Evolutionary conservation across 2,329 filamentous ascomycete species (phyloP).

Genomic region (Diaporthe velutina): DNA sequence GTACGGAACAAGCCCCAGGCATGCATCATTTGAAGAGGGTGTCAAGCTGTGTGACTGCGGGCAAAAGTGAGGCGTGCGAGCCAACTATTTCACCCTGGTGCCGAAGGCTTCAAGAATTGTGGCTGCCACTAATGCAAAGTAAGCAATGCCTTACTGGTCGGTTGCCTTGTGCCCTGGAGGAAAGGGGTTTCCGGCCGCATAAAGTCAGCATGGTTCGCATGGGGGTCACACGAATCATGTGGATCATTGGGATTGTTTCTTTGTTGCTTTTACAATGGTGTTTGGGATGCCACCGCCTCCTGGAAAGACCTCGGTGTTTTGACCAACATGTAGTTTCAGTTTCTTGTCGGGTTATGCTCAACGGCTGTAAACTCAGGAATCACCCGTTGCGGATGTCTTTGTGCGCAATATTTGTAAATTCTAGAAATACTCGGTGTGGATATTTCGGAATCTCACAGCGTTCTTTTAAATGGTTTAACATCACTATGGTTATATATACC

Average conservation of each 20-base stretch:
- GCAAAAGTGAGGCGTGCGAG: conserved; percentile 12
- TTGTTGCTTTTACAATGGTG: background rate
- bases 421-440: too few species aligned
- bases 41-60: background rate
- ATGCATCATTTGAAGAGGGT: background rate
- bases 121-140: conserved; percentile 26
- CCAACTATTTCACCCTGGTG: background rate
- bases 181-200: background rate
- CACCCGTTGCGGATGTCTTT: too few species aligned
- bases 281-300: background rate
- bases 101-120: background rate
- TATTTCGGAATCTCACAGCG: too few species aligned
- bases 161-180: background rate
- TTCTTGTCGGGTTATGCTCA: background rate
- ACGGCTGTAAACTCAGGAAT: background rate
- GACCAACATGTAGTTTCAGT: background rate
- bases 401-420: too few species aligned
- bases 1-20: background rate
- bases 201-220: background rate
- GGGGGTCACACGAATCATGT: too few species aligned
- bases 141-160: conserved; percentile 10
- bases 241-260: rapidly evolving
- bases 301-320: background rate
- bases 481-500: too few species aligned
- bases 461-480: too few species aligned